Base-by-base conservation (phyloP, 148 eudicot species). In the Fagopyrum esculentum region DNA sequence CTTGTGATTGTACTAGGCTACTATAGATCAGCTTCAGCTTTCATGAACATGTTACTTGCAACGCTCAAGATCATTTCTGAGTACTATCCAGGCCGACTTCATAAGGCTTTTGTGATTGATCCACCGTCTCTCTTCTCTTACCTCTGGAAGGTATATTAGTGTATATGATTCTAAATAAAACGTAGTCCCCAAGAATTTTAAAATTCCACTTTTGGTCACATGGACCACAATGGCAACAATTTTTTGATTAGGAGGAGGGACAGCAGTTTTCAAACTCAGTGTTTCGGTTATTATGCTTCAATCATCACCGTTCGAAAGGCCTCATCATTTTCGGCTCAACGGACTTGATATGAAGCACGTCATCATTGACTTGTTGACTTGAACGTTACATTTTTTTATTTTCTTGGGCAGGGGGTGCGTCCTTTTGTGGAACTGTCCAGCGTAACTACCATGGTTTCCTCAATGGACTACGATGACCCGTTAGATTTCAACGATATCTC, bases 21-120 rank as follows among this genome's bases (percentile, higher is more conserved):
- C 85, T 86, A 85, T 96, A 92, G 97, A 78, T 89, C 99, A 75
- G 99, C 90, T 5, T 84, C 99, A 73, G 87, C 91, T 80, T 95
- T 95, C 75, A 84, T 95, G 96, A 95, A 90, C 82, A 80, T 89
- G 78, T 72, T 92, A 84, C 80, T 95, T 71, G 82, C 89, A 46
- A 85, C 94, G 71, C 83, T 95, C 40, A 95, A 95, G 88, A 89
- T 88, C 48, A 76, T 92, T 55, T 87, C 86, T 0, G 99, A 95
- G 69, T 86, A 87, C 81, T 95, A 95, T 56, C 97, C 99, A 43
- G 92, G 85, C 2, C 87, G 97, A 49, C 93, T 95, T 63, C 85
- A 86, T 77, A 95, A 83, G 84, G 89, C 96, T 16, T 95, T 95
- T 82, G 83, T 92, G 78, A 90, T 92, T 71, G 97, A 95, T 51